Evolutionary conservation across 2,329 filamentous ascomycete genomes (phyloP).

Genomic region (Colletotrichum siamense): DNA sequence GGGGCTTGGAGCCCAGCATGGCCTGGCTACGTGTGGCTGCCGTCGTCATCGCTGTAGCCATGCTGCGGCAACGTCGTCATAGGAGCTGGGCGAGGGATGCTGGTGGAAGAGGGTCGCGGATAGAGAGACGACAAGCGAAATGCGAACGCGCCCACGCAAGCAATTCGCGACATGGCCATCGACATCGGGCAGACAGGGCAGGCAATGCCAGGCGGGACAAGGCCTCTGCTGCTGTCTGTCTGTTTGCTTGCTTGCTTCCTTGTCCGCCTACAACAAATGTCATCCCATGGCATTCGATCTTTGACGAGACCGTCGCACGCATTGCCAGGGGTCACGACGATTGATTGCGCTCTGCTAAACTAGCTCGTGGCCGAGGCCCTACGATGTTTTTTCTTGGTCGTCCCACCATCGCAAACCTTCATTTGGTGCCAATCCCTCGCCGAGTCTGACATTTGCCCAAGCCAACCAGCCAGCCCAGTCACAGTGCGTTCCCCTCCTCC

Average conservation of each 20-base stretch:
- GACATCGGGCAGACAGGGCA: neutral
- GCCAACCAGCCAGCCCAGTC: neutral
- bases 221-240: neutral
- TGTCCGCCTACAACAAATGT: neutral
- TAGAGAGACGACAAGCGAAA: neutral
- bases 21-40: constrained; percentile 7
- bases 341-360: neutral
- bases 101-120: neutral
- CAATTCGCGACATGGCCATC: neutral
- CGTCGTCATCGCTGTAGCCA: constrained; percentile 7
- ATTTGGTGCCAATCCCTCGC: constrained; percentile 1
- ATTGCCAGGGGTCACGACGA: neutral
- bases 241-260: neutral
- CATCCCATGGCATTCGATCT: constrained; percentile 2
- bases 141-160: neutral
- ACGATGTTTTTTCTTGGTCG: neutral
- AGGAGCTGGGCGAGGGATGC: neutral
- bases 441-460: neutral
- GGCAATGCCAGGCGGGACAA: neutral
- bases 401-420: constrained; percentile 9
- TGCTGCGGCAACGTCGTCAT: constrained; percentile 10
- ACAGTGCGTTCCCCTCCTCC: neutral
- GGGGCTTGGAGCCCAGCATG: neutral
- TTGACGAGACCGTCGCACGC: neutral
- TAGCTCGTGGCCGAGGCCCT: constrained; percentile 4